Base-by-base conservation (phyloP, 2,329 filamentous ascomycete species). In the Fusarium domesticum region DNA sequence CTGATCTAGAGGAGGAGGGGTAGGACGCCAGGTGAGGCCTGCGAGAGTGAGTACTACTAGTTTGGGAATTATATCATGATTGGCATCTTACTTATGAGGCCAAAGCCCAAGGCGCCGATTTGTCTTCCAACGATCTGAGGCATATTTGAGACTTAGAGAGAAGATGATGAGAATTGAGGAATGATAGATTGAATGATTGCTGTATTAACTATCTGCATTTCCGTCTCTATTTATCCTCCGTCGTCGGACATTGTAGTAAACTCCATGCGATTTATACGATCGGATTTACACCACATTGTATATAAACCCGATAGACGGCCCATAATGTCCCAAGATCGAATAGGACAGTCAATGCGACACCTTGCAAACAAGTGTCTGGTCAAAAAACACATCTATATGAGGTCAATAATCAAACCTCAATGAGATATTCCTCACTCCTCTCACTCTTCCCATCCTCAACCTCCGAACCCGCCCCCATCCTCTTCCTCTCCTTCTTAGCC, bases 91-190 rank as follows among this genome's bases (percentile, higher is more conserved):
- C 74, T 70, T 76, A 81, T 78, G 31, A 80, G 68, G 51, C 78
- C 77, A 54, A 71, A 78, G 60, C 77, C 78, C 35, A 74, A 73
- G 23, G 65, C 58, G 42, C 75, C 75, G 38, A 80, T 64, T 56
- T 69, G 58, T 50, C 71, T 73, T 52, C 69, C 70, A 18, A 70
- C 58, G 44, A 74, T 59, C 7, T 51, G 45, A 40, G 43, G 19
- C 58, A 61, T 61, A 7, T 28, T n/a, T 56, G 36, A 6, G 5
- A 19, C 28, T 31, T 6, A 16, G 35, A 16, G n/a, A 2, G 18
- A 14, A 18, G 10, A 5, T 18, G 6, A 18, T 19, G 11, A 14
- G 17, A 6, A 19, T 25, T 8, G 28, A 34, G 32, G n/a, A 16
- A 11, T 6, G 31, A 8, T 18, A 15, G 12, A 28, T 38, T 15